Evolutionary conservation across 2,329 filamentous ascomycete genomes (phyloP).

Genomic region (Lomentospora prolificans): DNA sequence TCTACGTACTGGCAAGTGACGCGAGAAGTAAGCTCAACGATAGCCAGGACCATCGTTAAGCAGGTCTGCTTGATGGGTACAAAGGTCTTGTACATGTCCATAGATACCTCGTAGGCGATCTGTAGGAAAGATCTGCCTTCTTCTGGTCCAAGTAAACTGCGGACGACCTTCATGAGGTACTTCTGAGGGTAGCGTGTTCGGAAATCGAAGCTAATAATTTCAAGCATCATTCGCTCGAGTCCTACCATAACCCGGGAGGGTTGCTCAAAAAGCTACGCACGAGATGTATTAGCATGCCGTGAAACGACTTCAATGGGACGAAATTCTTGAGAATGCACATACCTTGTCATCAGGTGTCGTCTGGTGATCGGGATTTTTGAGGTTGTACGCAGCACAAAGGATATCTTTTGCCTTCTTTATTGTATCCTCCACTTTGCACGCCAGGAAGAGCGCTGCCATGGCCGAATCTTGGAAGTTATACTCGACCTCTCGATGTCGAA

Average conservation of each 20-base stretch:
- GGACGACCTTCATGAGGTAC: constrained; percentile 68
- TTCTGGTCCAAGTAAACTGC: constrained; percentile 38
- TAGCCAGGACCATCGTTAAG: constrained; percentile 72
- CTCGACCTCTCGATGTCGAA: constrained; percentile 74
- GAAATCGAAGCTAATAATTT: constrained; percentile 90
- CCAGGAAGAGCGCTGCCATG: constrained; percentile 78
- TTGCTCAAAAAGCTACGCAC: constrained; percentile 63
- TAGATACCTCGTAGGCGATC: constrained; percentile 69
- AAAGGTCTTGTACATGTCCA: constrained; percentile 90
- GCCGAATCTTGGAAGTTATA: constrained; percentile 84
- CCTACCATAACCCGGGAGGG: constrained; percentile 76
- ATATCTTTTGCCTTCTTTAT: constrained; percentile 95
- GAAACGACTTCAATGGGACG: background rate
- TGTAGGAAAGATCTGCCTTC: constrained; percentile 49
- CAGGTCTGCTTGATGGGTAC: constrained; percentile 83
- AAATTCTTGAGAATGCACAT: constrained; percentile 17
- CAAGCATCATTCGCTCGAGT: constrained; percentile 84
- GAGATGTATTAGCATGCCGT: constrained; percentile 8
- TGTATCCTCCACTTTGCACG: constrained; percentile 96
- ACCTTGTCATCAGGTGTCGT: constrained; percentile 76
- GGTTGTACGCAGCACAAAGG: constrained; percentile 78
- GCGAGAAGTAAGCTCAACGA: constrained; percentile 69
- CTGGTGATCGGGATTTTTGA: constrained; percentile 60
- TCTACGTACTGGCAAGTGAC: constrained; percentile 49
- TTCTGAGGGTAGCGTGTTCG: constrained; percentile 81